Conservation (phyloP, 306 rosid genomes). For the Herpetospermum pedunculosum region DNA sequence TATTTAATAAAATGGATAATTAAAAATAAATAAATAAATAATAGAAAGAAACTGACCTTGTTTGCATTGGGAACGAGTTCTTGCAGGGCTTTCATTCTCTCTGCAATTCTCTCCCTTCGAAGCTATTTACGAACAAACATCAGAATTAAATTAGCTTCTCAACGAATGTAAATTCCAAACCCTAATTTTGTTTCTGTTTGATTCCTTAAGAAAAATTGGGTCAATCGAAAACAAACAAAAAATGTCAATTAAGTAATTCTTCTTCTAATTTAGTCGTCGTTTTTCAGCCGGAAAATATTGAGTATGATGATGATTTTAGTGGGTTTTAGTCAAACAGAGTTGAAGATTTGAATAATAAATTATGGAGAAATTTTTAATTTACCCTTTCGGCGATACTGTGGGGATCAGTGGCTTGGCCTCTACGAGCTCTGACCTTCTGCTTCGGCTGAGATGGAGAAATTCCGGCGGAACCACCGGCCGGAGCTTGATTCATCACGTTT, state of each 20-base stretch:
- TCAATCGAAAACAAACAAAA: background rate
- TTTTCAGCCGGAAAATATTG: too few relatives aligned
- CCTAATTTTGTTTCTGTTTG: conserved; percentile 16
- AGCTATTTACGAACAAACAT: conserved; percentile 52
- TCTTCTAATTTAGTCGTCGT: too few relatives aligned
- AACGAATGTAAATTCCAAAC: too few relatives aligned
- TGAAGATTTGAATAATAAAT: background rate
- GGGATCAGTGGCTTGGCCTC: conserved; percentile 99
- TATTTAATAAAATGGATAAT: too few relatives aligned
- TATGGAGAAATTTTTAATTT: background rate
- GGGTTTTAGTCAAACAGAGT: background rate
- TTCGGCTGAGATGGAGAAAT: conserved; percentile 57
- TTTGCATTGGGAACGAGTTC: conserved; percentile 96
- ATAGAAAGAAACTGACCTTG: conserved; percentile 50
- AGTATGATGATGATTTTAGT: background rate
- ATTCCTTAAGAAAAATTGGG: background rate
- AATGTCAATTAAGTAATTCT: too few relatives aligned
- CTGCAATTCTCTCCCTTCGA: conserved; percentile 96
- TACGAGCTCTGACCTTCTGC: conserved; percentile 84
- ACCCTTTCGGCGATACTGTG: conserved; percentile 98
- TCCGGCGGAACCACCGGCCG: conserved; percentile 29
- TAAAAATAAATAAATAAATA: too few relatives aligned
- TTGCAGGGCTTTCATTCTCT: conserved; percentile 94
- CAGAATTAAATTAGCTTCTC: too few relatives aligned
- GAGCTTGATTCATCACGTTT: conserved; percentile 30